phyloP scores from a whole-genome alignment of 2,329 filamentous ascomycete species.

The Sphaerulina musiva region DNA sequence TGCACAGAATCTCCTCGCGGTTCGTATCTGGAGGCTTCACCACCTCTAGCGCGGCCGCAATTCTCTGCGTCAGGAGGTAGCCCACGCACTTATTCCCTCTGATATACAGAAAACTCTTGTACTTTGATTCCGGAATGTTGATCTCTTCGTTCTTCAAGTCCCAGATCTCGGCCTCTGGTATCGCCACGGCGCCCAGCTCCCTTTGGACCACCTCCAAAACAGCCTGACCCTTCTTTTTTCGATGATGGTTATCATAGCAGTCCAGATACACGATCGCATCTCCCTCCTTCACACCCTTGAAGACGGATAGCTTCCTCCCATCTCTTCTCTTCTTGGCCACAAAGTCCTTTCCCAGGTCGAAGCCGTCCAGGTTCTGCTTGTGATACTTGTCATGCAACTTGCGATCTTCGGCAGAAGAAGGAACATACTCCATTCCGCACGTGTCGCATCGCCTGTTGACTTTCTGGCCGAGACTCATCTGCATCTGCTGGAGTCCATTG shows the following conservation, averaged over 20 bases:
- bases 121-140: conserved; percentile 38
- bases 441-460: conserved; percentile 51
- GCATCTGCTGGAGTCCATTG: conserved; percentile 50
- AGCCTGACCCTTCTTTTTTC: conserved; percentile 50
- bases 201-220: conserved; percentile 56
- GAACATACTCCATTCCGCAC: conserved; percentile 62
- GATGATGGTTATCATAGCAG: conserved; percentile 46
- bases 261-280: conserved; percentile 54
- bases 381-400: conserved; percentile 59
- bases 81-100: conserved; percentile 57
- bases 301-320: conserved; percentile 6
- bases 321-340: conserved; percentile 35
- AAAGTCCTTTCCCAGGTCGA: conserved; percentile 55
- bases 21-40: conserved; percentile 25
- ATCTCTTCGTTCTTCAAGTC: conserved; percentile 35
- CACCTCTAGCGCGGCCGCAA: conserved; percentile 51
- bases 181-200: conserved; percentile 56
- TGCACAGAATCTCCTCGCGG: background rate
- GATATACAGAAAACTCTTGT: conserved; percentile 57
- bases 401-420: conserved; percentile 55
- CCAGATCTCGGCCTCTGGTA: conserved; percentile 54
- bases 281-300: conserved; percentile 24
- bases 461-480: conserved; percentile 53
- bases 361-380: conserved; percentile 54
- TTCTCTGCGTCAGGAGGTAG: conserved; percentile 55